Conservation (phyloP, 371 early-diverging fungal genomes). For the Phascolomyces articulosus region DNA sequence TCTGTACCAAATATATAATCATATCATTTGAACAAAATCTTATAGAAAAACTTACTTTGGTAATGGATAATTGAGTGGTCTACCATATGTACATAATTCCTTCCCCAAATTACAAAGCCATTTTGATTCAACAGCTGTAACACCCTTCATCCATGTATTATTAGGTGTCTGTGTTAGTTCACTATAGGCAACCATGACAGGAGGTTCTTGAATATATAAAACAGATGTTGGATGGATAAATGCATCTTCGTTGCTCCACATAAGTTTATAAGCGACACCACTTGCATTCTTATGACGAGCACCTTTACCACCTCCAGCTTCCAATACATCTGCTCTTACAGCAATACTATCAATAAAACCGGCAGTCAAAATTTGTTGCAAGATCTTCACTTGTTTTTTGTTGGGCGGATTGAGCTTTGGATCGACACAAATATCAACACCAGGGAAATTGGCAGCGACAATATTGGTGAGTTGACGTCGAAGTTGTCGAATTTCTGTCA, state of each 20-base stretch:
- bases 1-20: too few relatives aligned
- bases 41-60: conserved; percentile 55
- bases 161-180: conserved; percentile 56
- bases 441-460: conserved; percentile 70
- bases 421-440: conserved; percentile 54
- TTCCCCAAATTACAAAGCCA: conserved; percentile 83
- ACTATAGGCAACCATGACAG: conserved; percentile 77
- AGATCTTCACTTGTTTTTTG: conserved; percentile 62
- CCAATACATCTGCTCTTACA: conserved; percentile 71
- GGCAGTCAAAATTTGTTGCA: conserved; percentile 86
- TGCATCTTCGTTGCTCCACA: conserved; percentile 78
- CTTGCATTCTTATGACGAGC: conserved; percentile 47
- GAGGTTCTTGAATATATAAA: conserved; percentile 70
- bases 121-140: conserved; percentile 76
- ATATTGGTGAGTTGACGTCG: conserved; percentile 85
- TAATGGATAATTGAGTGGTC: conserved; percentile 64
- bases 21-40: neutral
- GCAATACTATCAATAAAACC: conserved; percentile 95
- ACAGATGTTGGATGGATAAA: conserved; percentile 80
- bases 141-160: conserved; percentile 77
- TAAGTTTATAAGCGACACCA: conserved; percentile 73
- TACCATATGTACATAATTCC: conserved; percentile 65
- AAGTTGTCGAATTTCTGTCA: conserved; percentile 91
- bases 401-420: conserved; percentile 80
- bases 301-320: conserved; percentile 55